Conservation (phyloP, 1,284 basidiomycete genomes). For the Neolentinus lepideus region DNA sequence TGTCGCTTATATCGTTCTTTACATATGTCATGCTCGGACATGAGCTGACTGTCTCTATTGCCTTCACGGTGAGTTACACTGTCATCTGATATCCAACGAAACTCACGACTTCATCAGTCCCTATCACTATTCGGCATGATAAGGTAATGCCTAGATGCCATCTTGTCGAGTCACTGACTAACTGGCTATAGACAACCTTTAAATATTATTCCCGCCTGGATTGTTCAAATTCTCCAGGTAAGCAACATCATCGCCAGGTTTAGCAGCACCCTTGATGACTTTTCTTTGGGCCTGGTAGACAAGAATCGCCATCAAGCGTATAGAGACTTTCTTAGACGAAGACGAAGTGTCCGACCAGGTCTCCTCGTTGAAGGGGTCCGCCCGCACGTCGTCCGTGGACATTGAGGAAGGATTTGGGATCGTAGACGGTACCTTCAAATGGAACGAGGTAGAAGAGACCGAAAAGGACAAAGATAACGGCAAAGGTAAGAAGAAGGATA, state of each 20-base stretch:
- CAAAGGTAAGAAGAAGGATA: slow-evolving; percentile 17
- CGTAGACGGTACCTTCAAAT: slow-evolving; percentile 59
- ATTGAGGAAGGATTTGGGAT: slow-evolving; percentile 49
- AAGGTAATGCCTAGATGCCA: slow-evolving; percentile 26
- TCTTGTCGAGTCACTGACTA: slow-evolving; percentile 2
- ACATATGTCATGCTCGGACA: slow-evolving; percentile 58
- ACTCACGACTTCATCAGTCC: slow-evolving; percentile 30
- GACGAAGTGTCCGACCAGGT: slow-evolving; percentile 54
- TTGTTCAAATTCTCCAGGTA: slow-evolving; percentile 55
- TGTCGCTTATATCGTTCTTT: slow-evolving; percentile 65
- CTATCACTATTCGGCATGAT: slow-evolving; percentile 72
- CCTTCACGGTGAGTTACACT: slow-evolving; percentile 54
- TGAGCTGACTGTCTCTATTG: slow-evolving; percentile 54
- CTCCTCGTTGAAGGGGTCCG: slow-evolving; percentile 25
- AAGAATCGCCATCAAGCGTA: slow-evolving; percentile 72
- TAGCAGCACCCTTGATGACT: slow-evolving; percentile 8
- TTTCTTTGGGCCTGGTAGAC: slow-evolving; percentile 32
- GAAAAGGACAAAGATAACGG: slow-evolving; percentile 15
- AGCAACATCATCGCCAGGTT: no score
- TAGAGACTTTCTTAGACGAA: slow-evolving; percentile 75
- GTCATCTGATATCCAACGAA: not conserved
- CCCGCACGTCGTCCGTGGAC: slow-evolving; percentile 11
- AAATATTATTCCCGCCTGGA: slow-evolving; percentile 63
- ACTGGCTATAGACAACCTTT: slow-evolving; percentile 40
- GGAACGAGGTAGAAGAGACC: slow-evolving; percentile 48